Conservation (phyloP, 2,329 filamentous ascomycete species). For the Lasiodiplodia gonubiensis region DNA sequence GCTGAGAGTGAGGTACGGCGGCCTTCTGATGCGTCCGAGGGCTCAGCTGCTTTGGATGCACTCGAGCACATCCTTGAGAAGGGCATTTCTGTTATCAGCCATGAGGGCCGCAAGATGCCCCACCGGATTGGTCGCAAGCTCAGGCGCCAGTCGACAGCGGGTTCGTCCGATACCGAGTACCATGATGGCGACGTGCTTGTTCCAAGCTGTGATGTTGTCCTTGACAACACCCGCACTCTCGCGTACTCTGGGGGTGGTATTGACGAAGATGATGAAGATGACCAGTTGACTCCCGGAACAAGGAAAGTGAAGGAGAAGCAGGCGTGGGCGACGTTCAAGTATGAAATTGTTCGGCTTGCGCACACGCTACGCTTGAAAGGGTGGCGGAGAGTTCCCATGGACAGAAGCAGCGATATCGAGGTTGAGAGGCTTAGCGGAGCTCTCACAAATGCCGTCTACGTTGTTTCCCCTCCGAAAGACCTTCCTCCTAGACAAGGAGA, state of each 20-base stretch:
- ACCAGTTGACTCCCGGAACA: slow-evolving; percentile 45
- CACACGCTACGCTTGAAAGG: slow-evolving; percentile 91
- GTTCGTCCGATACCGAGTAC: slow-evolving; percentile 85
- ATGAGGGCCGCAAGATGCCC: slow-evolving; percentile 35
- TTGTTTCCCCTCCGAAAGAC: slow-evolving; percentile 79
- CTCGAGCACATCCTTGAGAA: slow-evolving; percentile 81
- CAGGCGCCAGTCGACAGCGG: slow-evolving; percentile 53
- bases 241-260: slow-evolving; percentile 68
- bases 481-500: slow-evolving; percentile 53
- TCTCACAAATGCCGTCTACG: slow-evolving; percentile 94
- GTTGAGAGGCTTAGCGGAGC: slow-evolving; percentile 86
- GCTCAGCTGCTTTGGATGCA: slow-evolving; percentile 75
- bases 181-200: slow-evolving; percentile 81
- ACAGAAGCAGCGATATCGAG: slow-evolving; percentile 69
- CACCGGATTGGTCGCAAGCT: slow-evolving; percentile 32
- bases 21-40: slow-evolving; percentile 68
- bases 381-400: slow-evolving; percentile 82
- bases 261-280: slow-evolving; percentile 49
- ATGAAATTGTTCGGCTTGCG: slow-evolving; percentile 84
- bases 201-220: slow-evolving; percentile 78
- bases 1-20: slow-evolving; percentile 48
- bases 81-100: slow-evolving; percentile 59
- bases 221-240: slow-evolving; percentile 91
- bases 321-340: slow-evolving; percentile 86
- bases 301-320: slow-evolving; percentile 70